These are phyloP conservation scores for Microbotryomycetes sp. DNA, from an alignment of 1,284 basidiomycete species.

Conservation along the genomic window DNA sequence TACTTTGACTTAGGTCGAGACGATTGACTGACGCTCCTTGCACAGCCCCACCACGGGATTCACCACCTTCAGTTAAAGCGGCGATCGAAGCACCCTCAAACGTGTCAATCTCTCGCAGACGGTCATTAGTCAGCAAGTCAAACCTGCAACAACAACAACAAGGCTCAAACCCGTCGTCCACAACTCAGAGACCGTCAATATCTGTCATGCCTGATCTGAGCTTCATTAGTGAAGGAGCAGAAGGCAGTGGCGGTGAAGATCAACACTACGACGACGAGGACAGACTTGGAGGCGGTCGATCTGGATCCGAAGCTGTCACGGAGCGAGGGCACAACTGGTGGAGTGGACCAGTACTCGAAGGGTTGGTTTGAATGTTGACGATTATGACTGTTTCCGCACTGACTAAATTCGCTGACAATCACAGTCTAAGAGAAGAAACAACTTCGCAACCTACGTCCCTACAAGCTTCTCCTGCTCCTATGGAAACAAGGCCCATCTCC, in stretches of 20 bases:
- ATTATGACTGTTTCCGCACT: neutral
- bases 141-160: too few relatives aligned
- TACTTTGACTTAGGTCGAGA: neutral
- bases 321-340: neutral
- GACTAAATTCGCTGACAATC: neutral
- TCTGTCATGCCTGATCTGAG: conserved; percentile 19
- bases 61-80: neutral
- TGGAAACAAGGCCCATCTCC: neutral
- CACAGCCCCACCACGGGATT: neutral
- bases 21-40: neutral
- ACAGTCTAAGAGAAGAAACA: neutral
- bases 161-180: too few relatives aligned
- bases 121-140: conserved; percentile 8
- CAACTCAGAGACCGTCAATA: conserved; percentile 1
- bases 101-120: conserved; percentile 5
- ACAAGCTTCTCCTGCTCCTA: neutral
- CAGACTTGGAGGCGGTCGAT: neutral
- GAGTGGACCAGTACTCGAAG: neutral
- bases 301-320: neutral
- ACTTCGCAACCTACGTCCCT: neutral
- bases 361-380: neutral
- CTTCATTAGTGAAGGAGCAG: conserved; percentile 20
- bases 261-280: neutral
- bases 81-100: conserved; percentile 4
- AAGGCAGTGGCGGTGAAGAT: conserved; percentile 2